Conservation (phyloP, 768 basidiomycete genomes). For the Symmetrospora coprosmae region DNA sequence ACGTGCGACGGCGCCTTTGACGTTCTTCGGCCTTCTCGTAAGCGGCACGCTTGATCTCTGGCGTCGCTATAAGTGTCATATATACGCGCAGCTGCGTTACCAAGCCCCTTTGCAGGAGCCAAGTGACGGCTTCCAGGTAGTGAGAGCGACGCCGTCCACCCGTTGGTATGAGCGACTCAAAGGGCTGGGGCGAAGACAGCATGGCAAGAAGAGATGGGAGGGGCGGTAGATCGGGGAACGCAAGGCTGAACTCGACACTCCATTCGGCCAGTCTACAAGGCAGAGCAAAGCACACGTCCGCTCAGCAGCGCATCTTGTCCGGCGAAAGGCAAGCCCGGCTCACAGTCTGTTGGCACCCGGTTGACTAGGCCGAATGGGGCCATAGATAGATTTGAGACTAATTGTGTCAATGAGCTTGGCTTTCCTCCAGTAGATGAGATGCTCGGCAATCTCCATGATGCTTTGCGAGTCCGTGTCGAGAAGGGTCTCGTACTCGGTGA, state of each 20-base stretch:
- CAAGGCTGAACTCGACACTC: slow-evolving; percentile 48
- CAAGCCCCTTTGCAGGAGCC: slow-evolving; percentile 80
- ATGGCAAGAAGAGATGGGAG: slow-evolving; percentile 59
- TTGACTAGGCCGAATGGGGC: slow-evolving; percentile 47
- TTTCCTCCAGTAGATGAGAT: slow-evolving; percentile 76
- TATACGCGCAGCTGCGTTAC: slow-evolving; percentile 71
- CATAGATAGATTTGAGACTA: slow-evolving; percentile 67
- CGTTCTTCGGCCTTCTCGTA: slow-evolving; percentile 21
- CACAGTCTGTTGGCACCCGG: slow-evolving; percentile 41
- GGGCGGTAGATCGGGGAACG: slow-evolving; percentile 55
- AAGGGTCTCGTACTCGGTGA: slow-evolving; percentile 49
- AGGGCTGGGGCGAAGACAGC: slow-evolving; percentile 57
- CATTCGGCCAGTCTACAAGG: slow-evolving; percentile 45
- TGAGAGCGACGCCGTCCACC: slow-evolving; percentile 50
- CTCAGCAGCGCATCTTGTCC: slow-evolving; percentile 24
- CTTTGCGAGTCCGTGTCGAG: slow-evolving; percentile 70
- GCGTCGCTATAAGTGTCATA: slow-evolving; percentile 66
- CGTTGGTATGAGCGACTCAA: slow-evolving; percentile 59
- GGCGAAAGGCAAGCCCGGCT: slow-evolving; percentile 35
- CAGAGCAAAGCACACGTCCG: slow-evolving; percentile 14
- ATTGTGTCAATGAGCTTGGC: slow-evolving; percentile 81
- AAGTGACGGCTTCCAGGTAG: slow-evolving; percentile 70
- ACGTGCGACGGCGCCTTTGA: background rate
- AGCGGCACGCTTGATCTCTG: slow-evolving; percentile 45
- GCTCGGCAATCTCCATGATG: slow-evolving; percentile 52